These are phyloP conservation scores for Huntiella bhutanensis DNA, from an alignment of 2,329 filamentous ascomycete genomes.

Conservation along the genomic window DNA sequence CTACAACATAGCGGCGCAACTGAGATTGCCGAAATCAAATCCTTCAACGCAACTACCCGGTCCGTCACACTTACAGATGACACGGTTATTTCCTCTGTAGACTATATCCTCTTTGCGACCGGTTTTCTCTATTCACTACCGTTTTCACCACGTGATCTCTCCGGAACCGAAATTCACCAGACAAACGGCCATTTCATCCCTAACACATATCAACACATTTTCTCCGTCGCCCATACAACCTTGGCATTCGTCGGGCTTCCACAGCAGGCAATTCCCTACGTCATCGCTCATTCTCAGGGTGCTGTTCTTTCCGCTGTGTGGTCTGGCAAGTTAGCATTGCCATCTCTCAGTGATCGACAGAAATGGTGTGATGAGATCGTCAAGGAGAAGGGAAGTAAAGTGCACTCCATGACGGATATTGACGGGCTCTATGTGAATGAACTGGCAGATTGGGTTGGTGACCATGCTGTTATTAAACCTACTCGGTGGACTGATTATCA, in stretches of 20 bases:
- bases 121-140: slow-evolving; percentile 77
- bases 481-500: slow-evolving; percentile 52
- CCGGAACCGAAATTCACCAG: slow-evolving; percentile 30
- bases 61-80: slow-evolving; percentile 51
- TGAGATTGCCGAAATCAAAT: slow-evolving; percentile 39
- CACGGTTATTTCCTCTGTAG: slow-evolving; percentile 44
- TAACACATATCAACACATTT: slow-evolving; percentile 61
- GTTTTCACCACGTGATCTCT: slow-evolving; percentile 33
- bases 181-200: slow-evolving; percentile 51
- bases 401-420: slow-evolving; percentile 33
- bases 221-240: slow-evolving; percentile 57
- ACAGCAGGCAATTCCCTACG: slow-evolving; percentile 77
- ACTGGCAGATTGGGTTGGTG: slow-evolving; percentile 41
- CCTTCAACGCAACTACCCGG: slow-evolving; percentile 31
- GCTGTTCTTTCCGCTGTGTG: slow-evolving; percentile 62
- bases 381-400: slow-evolving; percentile 22
- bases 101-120: slow-evolving; percentile 69
- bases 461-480: slow-evolving; percentile 35
- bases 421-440: slow-evolving; percentile 55
- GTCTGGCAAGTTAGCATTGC: slow-evolving; percentile 49
- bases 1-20: slow-evolving; percentile 27
- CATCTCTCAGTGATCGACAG: slow-evolving; percentile 43
- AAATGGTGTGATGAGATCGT: slow-evolving; percentile 48
- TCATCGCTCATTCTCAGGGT: slow-evolving; percentile 58
- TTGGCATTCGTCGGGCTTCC: slow-evolving; percentile 59